These are phyloP conservation scores for Cyclotella sp. DNA, from an alignment of 108 stramenopile species.

Conservation along the genomic window DNA sequence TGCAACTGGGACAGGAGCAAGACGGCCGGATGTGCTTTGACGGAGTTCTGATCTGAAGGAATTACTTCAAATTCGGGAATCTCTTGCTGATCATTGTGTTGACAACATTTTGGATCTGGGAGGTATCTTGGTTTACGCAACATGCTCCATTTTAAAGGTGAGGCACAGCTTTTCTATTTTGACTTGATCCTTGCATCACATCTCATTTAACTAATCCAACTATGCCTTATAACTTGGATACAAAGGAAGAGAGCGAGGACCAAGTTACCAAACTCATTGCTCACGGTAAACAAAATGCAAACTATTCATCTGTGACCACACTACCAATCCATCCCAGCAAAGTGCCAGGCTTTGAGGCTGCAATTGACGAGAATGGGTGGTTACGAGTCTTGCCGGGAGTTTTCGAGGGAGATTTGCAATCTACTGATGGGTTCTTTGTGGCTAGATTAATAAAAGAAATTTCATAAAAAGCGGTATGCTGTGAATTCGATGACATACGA, in stretches of 20 bases:
- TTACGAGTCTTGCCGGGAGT: conserved; percentile 76
- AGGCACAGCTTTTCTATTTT: not conserved
- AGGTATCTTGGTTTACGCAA: conserved; percentile 83
- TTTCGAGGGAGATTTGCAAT: conserved; percentile 50
- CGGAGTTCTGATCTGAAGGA: conserved; percentile 48
- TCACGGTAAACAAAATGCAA: conserved; percentile 22
- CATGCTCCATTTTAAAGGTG: conserved; percentile 71
- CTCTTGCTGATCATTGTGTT: conserved; percentile 65
- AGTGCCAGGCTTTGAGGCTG: conserved; percentile 82
- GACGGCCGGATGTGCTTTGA: conserved; percentile 81
- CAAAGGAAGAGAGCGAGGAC: conserved; percentile 73
- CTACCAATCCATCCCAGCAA: conserved; percentile 67
- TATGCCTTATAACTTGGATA: not conserved
- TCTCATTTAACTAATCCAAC: not conserved
- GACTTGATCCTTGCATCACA: not conserved
- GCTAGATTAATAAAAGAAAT: conserved; percentile 53
- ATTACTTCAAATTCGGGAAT: conserved; percentile 59
- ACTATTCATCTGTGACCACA: conserved; percentile 43
- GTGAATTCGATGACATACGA: too few relatives aligned
- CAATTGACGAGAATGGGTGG: conserved; percentile 83
- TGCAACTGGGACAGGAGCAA: conserved; percentile 81
- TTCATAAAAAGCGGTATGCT: too few relatives aligned
- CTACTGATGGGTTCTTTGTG: conserved; percentile 86
- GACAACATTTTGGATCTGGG: conserved; percentile 67
- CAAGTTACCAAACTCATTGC: conserved; percentile 71